Conservation (phyloP, 176 grass and related monocot genomes). For the bread wheat (Triticum aestivum) region IWGSC_CS_RefSeq_v2.1 NC_057806.1:601586433-601586932, state of each 20-base stretch:
- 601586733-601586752: neutral
- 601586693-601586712: neutral
- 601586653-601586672: constrained; percentile 75
- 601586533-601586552: constrained; percentile 61
- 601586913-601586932: too few species aligned
- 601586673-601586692: constrained; percentile 60
- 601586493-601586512: constrained; percentile 80
- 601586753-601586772: too few species aligned
- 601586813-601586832: neutral
- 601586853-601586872: neutral
- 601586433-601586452: constrained; percentile 56
- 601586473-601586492: constrained; percentile 86
- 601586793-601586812: neutral
- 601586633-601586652: constrained; percentile 78
- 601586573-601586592: constrained; percentile 90
- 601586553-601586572: constrained; percentile 45
- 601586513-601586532: constrained; percentile 71
- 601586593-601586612: constrained; percentile 70
- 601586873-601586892: neutral
- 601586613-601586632: constrained; percentile 70
- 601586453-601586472: constrained; percentile 61
- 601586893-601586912: neutral
- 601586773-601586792: neutral
- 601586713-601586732: neutral
- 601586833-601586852: neutral